These are phyloP conservation scores for Capsicum baccatum DNA, from an alignment of 257 asterid genomes.

Conservation along the genomic window DNA sequence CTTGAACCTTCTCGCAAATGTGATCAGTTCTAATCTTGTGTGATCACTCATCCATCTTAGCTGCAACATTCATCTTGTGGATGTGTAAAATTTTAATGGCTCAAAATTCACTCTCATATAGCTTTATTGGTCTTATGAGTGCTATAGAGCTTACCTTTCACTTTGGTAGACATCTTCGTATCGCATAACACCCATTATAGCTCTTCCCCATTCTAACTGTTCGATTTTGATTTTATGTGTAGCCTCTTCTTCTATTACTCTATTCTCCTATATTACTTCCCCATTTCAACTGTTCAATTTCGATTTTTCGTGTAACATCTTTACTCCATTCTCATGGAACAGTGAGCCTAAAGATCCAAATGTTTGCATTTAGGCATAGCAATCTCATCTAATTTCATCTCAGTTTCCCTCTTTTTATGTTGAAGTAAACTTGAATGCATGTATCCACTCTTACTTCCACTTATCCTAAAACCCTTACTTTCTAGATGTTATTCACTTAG, in stretches of 20 bases:
- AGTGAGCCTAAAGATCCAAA: neutral
- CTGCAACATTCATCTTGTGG: neutral
- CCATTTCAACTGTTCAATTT: neutral
- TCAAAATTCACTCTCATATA: neutral
- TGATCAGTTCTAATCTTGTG: conserved; percentile 12
- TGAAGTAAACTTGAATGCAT: neutral
- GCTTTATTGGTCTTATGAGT: neutral
- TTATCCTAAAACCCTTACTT: neutral
- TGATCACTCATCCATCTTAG: neutral
- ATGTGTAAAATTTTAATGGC: neutral
- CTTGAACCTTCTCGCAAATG: neutral
- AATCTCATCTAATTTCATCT: conserved; percentile 12
- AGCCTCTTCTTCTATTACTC: neutral
- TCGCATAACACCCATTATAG: neutral
- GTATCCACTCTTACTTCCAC: neutral
- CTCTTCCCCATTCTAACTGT: neutral
- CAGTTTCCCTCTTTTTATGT: neutral
- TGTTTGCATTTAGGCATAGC: neutral
- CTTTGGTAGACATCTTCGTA: neutral
- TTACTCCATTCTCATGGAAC: neutral
- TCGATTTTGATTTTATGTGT: neutral
- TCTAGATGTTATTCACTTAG: neutral
- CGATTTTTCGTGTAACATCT: neutral
- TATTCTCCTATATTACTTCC: neutral
- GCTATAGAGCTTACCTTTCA: neutral